Conservation (phyloP, 2,329 filamentous ascomycete species). For the Trichophyton schoenleinii region DNA sequence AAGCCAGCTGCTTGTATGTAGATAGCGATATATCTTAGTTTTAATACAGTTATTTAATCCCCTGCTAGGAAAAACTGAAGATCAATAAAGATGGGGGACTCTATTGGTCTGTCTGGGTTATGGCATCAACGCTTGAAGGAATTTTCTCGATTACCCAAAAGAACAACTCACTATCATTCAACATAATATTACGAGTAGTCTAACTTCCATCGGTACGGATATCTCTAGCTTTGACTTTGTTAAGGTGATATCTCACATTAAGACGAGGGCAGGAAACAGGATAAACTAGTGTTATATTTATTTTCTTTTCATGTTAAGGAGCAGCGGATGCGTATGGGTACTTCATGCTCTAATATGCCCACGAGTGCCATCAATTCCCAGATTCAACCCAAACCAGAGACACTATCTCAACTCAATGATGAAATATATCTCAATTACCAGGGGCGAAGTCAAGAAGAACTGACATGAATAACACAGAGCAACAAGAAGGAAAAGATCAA, state of each 20-base stretch:
- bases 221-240: too few species aligned
- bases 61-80: neutral
- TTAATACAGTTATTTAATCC: neutral
- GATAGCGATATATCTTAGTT: neutral
- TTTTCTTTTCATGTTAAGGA: neutral
- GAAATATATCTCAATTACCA: neutral
- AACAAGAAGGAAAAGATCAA: neutral
- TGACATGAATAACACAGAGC: neutral
- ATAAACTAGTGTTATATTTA: neutral
- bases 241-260: neutral
- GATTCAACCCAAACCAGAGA: neutral
- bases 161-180: too few species aligned
- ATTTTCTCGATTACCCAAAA: too few species aligned
- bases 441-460: neutral
- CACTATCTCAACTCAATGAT: neutral
- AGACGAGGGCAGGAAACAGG: neutral
- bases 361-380: neutral
- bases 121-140: too few species aligned
- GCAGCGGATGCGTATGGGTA: neutral
- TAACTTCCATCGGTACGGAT: too few species aligned
- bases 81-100: too few species aligned
- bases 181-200: too few species aligned
- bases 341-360: neutral
- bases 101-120: too few species aligned
- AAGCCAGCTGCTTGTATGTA: neutral